These are phyloP conservation scores for Glycine tomentella DNA, from an alignment of 306 rosid genomes.

Conservation along the genomic window DNA sequence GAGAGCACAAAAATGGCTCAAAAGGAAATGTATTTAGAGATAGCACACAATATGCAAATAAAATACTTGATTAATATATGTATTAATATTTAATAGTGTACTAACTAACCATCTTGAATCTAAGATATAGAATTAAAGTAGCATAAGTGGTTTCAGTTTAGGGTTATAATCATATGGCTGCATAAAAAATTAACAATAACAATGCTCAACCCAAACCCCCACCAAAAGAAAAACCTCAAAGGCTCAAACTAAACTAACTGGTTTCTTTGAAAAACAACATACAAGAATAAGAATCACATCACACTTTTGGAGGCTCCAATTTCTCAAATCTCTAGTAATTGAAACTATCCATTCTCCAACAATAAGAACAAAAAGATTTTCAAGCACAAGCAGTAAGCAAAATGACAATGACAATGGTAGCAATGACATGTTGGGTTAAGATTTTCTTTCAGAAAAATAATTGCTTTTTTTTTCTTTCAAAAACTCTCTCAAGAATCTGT, in stretches of 20 bases:
- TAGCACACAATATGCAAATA: neutral
- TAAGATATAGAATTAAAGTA: neutral
- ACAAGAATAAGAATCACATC: conserved; percentile 5
- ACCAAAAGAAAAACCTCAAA: too few relatives aligned
- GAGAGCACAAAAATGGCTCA: neutral
- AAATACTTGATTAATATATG: neutral
- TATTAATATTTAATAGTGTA: neutral
- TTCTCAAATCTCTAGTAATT: neutral
- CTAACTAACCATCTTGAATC: neutral
- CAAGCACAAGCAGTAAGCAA: neutral
- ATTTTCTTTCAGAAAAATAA: neutral
- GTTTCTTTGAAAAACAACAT: neutral
- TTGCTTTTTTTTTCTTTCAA: neutral
- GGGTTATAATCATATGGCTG: neutral
- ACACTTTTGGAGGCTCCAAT: neutral
- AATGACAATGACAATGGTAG: neutral
- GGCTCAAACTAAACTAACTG: neutral
- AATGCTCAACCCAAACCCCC: neutral
- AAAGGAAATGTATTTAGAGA: neutral
- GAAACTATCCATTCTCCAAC: neutral
- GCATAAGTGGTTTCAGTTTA: neutral
- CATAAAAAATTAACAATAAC: conserved; percentile 24
- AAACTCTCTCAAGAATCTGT: neutral
- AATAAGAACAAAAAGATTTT: neutral
- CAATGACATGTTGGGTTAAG: neutral